Conservation (phyloP, 495 filamentous ascomycete species). For the Aspergillus conjunctus region DNA sequence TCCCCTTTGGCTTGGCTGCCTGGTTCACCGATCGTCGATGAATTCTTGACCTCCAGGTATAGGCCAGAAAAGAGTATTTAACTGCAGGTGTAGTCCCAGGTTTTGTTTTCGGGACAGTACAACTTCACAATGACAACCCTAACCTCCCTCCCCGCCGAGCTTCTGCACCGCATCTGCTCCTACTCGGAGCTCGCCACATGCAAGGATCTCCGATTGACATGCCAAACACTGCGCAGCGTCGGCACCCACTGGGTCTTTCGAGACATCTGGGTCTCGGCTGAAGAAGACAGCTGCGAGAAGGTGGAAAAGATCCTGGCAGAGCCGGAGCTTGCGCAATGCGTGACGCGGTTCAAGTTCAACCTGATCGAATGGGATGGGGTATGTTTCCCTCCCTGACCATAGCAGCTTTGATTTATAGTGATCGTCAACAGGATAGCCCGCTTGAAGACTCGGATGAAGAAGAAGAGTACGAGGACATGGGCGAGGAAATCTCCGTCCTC, state of each 20-base stretch:
- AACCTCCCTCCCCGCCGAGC: constrained; percentile 8
- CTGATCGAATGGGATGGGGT: not conserved
- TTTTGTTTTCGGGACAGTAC: too few species aligned
- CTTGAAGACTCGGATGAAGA: not conserved
- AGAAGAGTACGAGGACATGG: not conserved
- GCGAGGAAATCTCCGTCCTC: not conserved
- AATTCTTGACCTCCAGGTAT: too few species aligned
- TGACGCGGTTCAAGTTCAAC: constrained; percentile 10
- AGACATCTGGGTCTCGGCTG: not conserved
- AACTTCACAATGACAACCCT: constrained; percentile 1
- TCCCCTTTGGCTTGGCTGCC: too few species aligned
- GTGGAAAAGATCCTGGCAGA: constrained; percentile 5
- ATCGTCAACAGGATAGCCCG: not conserved
- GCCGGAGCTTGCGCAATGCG: constrained; percentile 3
- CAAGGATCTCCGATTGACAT: constrained; percentile 9
- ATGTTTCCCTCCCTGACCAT: not conserved
- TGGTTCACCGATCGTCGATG: too few species aligned
- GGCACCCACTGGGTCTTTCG: constrained; percentile 14
- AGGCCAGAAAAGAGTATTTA: too few species aligned
- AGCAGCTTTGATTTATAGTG: not conserved
- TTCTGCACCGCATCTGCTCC: constrained; percentile 10
- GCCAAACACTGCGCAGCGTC: not conserved
- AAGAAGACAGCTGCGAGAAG: not conserved
- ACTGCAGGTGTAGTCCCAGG: too few species aligned
- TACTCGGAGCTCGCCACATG: constrained; percentile 3